These are phyloP conservation scores for Lecanosticta acicola DNA, from an alignment of 2,329 filamentous ascomycete genomes.

Conservation along the genomic window DNA sequence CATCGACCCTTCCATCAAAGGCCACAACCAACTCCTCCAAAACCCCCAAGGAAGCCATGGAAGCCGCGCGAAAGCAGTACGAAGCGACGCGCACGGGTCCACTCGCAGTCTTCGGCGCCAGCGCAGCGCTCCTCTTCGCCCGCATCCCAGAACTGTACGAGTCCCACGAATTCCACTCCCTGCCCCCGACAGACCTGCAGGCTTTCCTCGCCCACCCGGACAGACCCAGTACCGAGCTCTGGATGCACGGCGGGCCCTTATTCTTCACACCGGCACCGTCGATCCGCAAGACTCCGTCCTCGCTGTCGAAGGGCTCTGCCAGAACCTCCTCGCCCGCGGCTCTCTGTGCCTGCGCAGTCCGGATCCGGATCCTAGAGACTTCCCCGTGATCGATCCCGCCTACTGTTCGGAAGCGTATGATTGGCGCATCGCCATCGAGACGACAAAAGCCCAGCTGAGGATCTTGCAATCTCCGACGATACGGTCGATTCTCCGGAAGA, in stretches of 20 bases:
- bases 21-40: conserved; percentile 8
- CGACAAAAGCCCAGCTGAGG: conserved; percentile 4
- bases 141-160: conserved; percentile 2
- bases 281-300: conserved; percentile 4
- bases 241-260: conserved; percentile 8
- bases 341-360: neutral
- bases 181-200: neutral
- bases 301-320: conserved; percentile 8
- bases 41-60: conserved; percentile 3
- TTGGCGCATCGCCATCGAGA: conserved; percentile 7
- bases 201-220: conserved; percentile 3
- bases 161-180: neutral
- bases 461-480: conserved; percentile 1
- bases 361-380: conserved; percentile 3
- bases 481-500: conserved; percentile 1
- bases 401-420: conserved; percentile 8
- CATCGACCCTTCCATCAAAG: conserved; percentile 4
- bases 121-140: conserved; percentile 7
- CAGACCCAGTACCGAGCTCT: conserved; percentile 6
- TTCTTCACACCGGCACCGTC: conserved; percentile 3
- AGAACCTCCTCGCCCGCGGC: conserved; percentile 6
- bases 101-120: conserved; percentile 6
- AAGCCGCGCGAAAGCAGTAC: conserved; percentile 5
- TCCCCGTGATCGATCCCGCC: conserved; percentile 6
- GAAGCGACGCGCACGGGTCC: conserved; percentile 1